Conservation (phyloP, 163 green algal species). For the Volvox carteri region DNA sequence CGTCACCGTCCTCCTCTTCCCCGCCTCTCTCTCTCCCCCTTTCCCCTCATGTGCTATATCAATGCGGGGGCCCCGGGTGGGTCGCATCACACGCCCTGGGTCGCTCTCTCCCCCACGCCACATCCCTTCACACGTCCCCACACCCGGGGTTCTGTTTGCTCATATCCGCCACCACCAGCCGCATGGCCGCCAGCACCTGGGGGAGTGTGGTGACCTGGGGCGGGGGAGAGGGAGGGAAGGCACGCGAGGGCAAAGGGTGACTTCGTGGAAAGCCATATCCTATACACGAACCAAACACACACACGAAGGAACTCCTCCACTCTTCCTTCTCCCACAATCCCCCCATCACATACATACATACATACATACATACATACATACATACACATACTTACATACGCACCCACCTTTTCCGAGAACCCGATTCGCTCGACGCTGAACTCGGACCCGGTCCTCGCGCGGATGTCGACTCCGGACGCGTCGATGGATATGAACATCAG, state of each 20-base stretch:
- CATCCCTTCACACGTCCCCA: not conserved
- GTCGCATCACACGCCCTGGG: too few species aligned
- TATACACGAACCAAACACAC: not conserved
- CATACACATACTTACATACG: not conserved
- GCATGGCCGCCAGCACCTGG: conserved; percentile 41
- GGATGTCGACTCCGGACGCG: conserved; percentile 86
- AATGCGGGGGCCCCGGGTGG: too few species aligned
- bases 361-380: not conserved
- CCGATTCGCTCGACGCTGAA: conserved; percentile 90
- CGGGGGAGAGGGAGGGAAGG: not conserved
- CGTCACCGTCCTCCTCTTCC: too few species aligned
- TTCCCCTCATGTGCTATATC: too few species aligned
- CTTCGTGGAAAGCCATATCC: not conserved
- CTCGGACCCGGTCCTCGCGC: conserved; percentile 80
- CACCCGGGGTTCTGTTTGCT: too few species aligned
- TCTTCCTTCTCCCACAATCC: not conserved
- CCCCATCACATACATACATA: not conserved
- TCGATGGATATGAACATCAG: conserved; percentile 94
- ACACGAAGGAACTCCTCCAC: not conserved
- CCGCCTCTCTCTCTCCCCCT: too few species aligned
- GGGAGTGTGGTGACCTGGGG: conserved; percentile 30
- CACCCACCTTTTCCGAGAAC: conserved; percentile 79
- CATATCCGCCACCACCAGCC: conserved; percentile 45
- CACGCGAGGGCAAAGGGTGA: not conserved
- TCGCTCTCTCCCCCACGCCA: too few species aligned